phyloP scores from a whole-genome alignment of 192 early-diverging fungal genomes.

The Podochytrium sp. region DNA sequence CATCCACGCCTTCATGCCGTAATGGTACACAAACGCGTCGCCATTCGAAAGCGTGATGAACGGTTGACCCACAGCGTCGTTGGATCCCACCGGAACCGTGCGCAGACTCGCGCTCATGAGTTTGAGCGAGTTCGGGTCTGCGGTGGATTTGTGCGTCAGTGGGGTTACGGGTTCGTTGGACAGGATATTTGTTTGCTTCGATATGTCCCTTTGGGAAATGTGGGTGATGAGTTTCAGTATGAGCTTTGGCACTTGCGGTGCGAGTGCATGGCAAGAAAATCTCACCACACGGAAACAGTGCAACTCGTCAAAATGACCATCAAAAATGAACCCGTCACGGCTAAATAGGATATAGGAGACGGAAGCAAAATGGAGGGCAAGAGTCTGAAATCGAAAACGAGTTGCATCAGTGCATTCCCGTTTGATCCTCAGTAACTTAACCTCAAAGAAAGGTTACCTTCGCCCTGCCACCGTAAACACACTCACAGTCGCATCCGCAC shows the following conservation, averaged over 20 bases:
- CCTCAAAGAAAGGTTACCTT: slow-evolving; percentile 45
- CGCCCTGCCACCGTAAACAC: slow-evolving; percentile 72
- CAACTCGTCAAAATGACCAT: slow-evolving; percentile 69
- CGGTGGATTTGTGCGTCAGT: slow-evolving; percentile 54
- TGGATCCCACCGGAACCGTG: too few species aligned
- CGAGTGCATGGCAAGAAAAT: neutral
- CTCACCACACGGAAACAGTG: slow-evolving; percentile 69
- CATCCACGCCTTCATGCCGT: slow-evolving; percentile 68
- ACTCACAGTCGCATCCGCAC: slow-evolving; percentile 68
- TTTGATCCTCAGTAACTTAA: slow-evolving; percentile 12
- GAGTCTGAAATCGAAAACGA: slow-evolving; percentile 51
- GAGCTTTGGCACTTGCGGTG: too few species aligned
- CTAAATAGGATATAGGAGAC: slow-evolving; percentile 61
- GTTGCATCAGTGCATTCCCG: too few species aligned
- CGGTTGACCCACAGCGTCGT: slow-evolving; percentile 65
- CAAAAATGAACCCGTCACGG: slow-evolving; percentile 60
- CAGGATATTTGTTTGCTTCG: slow-evolving; percentile 51
- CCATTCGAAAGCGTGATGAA: slow-evolving; percentile 65
- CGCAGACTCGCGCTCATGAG: slow-evolving; percentile 62
- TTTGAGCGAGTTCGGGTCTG: slow-evolving; percentile 37
- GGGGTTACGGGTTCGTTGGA: slow-evolving; percentile 66
- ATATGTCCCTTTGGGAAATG: slow-evolving; percentile 71
- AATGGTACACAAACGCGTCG: slow-evolving; percentile 69
- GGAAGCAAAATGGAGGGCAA: slow-evolving; percentile 71
- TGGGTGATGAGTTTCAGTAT: too few species aligned